Base-by-base conservation (phyloP, 352 stramenopile species). In the Poterioochromonas sp. region DNA sequence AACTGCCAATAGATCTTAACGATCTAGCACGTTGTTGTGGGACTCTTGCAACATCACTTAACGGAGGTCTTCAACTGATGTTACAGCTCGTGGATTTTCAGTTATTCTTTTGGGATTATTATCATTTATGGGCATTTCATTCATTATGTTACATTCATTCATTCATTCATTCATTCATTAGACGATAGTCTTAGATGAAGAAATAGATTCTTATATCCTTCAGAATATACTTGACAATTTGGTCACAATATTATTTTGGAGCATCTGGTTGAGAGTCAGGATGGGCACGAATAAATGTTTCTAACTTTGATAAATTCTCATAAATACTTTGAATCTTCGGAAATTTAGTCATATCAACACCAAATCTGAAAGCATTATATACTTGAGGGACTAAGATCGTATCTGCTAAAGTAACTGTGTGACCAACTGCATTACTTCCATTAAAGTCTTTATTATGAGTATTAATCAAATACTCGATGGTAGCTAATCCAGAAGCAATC, bases 201-300 rank as follows among this genome's bases (percentile, higher is more conserved):
- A n/a, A n/a, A n/a, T n/a, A n/a, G n/a, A n/a, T n/a, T n/a, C n/a
- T n/a, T n/a, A n/a, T n/a, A n/a, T n/a, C n/a, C n/a, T n/a, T n/a
- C n/a, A n/a, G n/a, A n/a, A n/a, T n/a, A n/a, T n/a, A n/a, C n/a
- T n/a, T n/a, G n/a, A n/a, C n/a, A n/a, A n/a, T n/a, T n/a, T n/a
- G n/a, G n/a, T n/a, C n/a, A n/a, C n/a, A n/a, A n/a, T n/a, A n/a
- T 53, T 70, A 76, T 65, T 76, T 76, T 34, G 69, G 34, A 37
- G 73, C 73, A 78, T 78, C 73, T 26, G n/a, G 40, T 26, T 78
- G 73, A 41, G 73, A n/a, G 41, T 78, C 73, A 51, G 73, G 39
- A 76, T 34, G 26, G 22, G 73, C 73, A 47, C 5, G 22, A n/a
- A 71, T 20, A 43, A 78, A 78, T 22, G 73, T 39, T 1, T 53